A percentile compares a stretch with the other conserved stretches of the same genome.
Conservation (phyloP, 345 rosid genomes). For the Lepidium didymum region DNA sequence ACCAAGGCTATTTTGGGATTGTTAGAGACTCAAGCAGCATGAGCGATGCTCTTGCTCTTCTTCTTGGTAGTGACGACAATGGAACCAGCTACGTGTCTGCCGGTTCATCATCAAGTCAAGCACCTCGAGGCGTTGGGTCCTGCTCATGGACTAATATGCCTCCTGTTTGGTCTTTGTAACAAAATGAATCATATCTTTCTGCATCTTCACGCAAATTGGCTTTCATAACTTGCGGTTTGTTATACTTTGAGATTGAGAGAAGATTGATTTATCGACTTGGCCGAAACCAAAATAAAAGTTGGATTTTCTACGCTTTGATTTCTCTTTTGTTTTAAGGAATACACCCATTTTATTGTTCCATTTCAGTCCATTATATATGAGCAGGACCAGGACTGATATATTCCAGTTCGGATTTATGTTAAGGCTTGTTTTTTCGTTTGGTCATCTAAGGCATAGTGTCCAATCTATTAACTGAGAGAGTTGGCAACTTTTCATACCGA, state of each 20-base stretch:
- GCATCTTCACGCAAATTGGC: slow-evolving; percentile 1
- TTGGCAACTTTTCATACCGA: not conserved
- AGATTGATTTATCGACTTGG: not conserved
- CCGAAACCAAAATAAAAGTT: not conserved
- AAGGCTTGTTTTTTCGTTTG: no score
- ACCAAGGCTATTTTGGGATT: slow-evolving; percentile 40
- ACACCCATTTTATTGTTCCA: not conserved
- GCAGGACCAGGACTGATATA: not conserved
- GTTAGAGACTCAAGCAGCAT: slow-evolving; percentile 47
- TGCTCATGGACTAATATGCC: slow-evolving; percentile 89
- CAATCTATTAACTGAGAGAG: not conserved
- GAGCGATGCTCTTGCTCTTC: slow-evolving; percentile 55
- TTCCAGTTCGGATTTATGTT: not conserved
- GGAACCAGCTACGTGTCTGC: slow-evolving; percentile 46
- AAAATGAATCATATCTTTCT: slow-evolving; percentile 13
- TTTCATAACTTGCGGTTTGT: slow-evolving; percentile 3
- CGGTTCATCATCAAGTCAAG: slow-evolving; percentile 47
- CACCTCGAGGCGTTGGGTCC: slow-evolving; percentile 48
- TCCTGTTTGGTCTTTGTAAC: slow-evolving; percentile 45
- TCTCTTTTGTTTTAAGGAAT: not conserved
- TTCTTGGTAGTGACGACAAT: slow-evolving; percentile 71
- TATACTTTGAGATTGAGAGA: slow-evolving; percentile 7
- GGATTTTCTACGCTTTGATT: not conserved
- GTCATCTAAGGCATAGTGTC: no score
- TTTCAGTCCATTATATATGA: not conserved